Evolutionary conservation across 2,329 filamentous ascomycete species (phyloP), one percentile per base, ranked within the genome.

Genomic region (Calonectria crousiana): DNA sequence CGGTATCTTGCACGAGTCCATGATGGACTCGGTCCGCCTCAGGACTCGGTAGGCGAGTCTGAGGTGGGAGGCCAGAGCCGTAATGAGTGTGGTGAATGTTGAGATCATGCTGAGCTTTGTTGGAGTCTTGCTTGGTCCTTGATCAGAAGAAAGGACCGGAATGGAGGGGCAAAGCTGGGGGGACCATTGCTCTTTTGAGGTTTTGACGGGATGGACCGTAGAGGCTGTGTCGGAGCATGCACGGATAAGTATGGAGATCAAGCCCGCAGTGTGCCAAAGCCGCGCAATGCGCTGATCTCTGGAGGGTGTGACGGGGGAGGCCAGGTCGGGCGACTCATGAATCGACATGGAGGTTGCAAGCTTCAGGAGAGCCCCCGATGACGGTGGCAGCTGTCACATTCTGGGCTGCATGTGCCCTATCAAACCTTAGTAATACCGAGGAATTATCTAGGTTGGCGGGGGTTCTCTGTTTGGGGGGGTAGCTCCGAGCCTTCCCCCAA

Each of bases 401-500:
- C 56, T 41, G 23, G 56, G 56, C 56, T 60, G 56, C 56, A 62
- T 34, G 6, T 23, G 56, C 56, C 34, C 36, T 38, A 62, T 62
- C 56, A 26, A 62, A 62, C 60, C 49, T 65, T 71, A 65, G 68
- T 71, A 71, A 71, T 71, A 47, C 14, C 36, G 38, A 49, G 41
- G 38, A 34, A 49, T 52, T 36, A 56, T 62, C 51, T 51, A 49
- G 68, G 60, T 71, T 71, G 68, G 68, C 60, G 68, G 68, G 68
- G 68, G 26, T 66, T 13, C 49, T 56, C 60, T 52, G 41, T 62
- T 53, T 18, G 28, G 58, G 47, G 58, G 28, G 38, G 38, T 47
- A 65, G 60, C 38, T 32, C 60, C 60, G 60, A 38, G 20, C 32
- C 32, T 11, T 34, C 32, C 28, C 38, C 56, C 34, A 41, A 62